phyloP scores from a whole-genome alignment of 129 eudicot genomes.

The Ambrosia artemisiifolia region DNA sequence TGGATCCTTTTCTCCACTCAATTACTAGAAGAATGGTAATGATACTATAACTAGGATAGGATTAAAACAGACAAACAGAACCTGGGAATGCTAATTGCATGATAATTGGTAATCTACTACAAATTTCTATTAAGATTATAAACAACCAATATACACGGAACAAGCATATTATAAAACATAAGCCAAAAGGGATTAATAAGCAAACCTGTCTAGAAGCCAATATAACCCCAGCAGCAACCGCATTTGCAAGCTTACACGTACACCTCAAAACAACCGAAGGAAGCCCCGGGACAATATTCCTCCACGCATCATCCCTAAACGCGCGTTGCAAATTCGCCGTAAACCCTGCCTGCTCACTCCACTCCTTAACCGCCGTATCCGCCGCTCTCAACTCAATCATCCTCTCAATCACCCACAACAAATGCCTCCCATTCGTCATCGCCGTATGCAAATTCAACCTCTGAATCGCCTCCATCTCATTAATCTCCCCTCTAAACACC shows the following conservation, averaged over 20 bases:
- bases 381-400: slow-evolving; percentile 95
- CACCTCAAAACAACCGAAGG: slow-evolving; percentile 71
- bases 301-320: slow-evolving; percentile 83
- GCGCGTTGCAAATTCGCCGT: slow-evolving; percentile 84
- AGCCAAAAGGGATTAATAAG: background rate
- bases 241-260: slow-evolving; percentile 69
- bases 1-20: slow-evolving; percentile 2
- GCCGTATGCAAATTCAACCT: slow-evolving; percentile 83
- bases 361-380: slow-evolving; percentile 70
- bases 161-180: background rate
- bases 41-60: background rate
- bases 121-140: background rate
- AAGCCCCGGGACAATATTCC: slow-evolving; percentile 84
- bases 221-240: slow-evolving; percentile 69
- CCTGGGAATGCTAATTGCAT: background rate
- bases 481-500: slow-evolving; percentile 66
- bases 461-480: slow-evolving; percentile 82
- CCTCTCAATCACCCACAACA: slow-evolving; percentile 93
- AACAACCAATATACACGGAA: background rate
- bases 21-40: background rate
- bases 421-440: slow-evolving; percentile 77
- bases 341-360: slow-evolving; percentile 75
- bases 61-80: background rate
- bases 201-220: slow-evolving; percentile 79
- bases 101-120: background rate